Evolutionary conservation across 2,329 filamentous ascomycete species (phyloP), one percentile per base, ranked within the genome.

Genomic region (Ceratocystis variospora): DNA sequence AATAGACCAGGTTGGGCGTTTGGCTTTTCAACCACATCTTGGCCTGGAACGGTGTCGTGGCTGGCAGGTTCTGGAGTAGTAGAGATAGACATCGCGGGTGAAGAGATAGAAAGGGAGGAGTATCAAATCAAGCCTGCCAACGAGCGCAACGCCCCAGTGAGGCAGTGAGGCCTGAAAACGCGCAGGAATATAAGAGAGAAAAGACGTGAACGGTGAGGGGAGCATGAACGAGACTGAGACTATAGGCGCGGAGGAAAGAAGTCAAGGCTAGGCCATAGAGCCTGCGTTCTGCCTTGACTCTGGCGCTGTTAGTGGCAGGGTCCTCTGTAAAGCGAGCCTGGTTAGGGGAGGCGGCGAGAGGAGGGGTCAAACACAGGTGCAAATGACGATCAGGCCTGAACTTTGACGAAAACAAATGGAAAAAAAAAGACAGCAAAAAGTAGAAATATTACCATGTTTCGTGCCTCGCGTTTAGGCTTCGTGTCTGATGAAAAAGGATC

Each of bases 1-100:
- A 68, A 59, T 10, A 68, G 62, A 33, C 22, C 17, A 8, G 44
- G 53, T 25, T 48, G 59, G 59, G 59, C 44, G 15, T 17, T 25
- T 41, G n/a, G 41, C 31, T 44, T 31, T n/a, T 31, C 55, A 25
- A 28, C 3, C 7, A n/a, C 31, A 31, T 37, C 28, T 31, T 65
- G 50, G 53, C 63, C 37, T 25, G 63, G 31, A 37, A 19, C n/a
- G 19, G 44, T 17, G 44, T 28, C 44, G 25, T 37, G 61, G 33
- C 22, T 31, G 31, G 44, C 41, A 28, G 46, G 8, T 25, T 44
- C 44, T 28, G 44, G 12, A 5, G 61, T 45, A 22, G 61, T 8
- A 8, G 61, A 46, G 19, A 62, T 62, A 53, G 37, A 41, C 37
- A 41, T 41, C 10, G 37, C 37, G 37, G 10, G 37, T 15, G 10